Percentiles rank a stretch among this genome's conserved stretches.
Evolutionary conservation across 78 protist genomes (phyloP).

Genomic region (Dictyostelium firmibasis): DNA sequence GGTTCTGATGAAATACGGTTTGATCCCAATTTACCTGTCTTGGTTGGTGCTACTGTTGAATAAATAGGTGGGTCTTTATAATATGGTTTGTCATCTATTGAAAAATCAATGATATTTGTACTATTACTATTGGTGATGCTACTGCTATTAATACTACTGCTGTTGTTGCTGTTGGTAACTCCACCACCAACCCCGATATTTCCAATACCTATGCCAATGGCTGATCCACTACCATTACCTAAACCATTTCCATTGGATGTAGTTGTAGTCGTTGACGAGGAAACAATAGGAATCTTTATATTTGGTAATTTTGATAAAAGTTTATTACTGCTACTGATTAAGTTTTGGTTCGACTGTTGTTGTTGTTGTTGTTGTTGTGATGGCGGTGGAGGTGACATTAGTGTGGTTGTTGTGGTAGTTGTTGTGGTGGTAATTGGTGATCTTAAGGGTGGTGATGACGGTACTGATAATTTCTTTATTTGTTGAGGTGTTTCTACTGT

Average conservation of each 20-base stretch:
- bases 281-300: background rate
- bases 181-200: too few relatives aligned
- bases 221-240: background rate
- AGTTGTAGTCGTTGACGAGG: background rate
- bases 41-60: background rate
- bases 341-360: background rate
- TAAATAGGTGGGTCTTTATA: conserved; percentile 38
- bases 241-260: background rate
- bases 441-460: conserved; percentile 2
- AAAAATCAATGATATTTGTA: background rate
- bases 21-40: background rate
- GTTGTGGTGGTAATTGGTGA: conserved; percentile 22
- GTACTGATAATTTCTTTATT: background rate
- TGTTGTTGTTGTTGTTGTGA: conserved; percentile 5
- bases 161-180: background rate
- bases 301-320: background rate
- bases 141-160: background rate
- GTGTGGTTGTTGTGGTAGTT: conserved; percentile 5
- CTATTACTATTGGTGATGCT: background rate
- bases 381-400: background rate
- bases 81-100: conserved; percentile 36
- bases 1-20: conserved; percentile 12
- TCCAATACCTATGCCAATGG: background rate
- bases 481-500: background rate
- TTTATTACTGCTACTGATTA: background rate